These are phyloP conservation scores for Penicillium goetzii DNA, from an alignment of 495 filamentous ascomycete species.

Conservation along the genomic window DNA sequence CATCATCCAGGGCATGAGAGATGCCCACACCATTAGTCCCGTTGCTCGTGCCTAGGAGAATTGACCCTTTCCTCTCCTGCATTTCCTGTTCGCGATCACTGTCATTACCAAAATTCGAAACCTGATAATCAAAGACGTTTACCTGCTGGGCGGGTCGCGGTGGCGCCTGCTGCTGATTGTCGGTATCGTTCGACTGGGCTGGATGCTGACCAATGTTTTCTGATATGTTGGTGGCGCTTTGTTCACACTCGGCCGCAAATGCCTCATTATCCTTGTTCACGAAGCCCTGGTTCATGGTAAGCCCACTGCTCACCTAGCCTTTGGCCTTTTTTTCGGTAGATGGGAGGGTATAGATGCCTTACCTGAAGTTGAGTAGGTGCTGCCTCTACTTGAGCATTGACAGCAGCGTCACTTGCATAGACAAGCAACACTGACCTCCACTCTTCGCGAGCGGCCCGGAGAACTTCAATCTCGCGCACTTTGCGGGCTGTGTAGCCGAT, in stretches of 20 bases:
- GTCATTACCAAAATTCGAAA: slow-evolving; percentile 42
- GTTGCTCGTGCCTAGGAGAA: slow-evolving; percentile 29
- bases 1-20: slow-evolving; percentile 14
- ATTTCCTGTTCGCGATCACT: slow-evolving; percentile 40
- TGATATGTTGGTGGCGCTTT: slow-evolving; percentile 20
- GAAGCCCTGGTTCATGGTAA: slow-evolving; percentile 43
- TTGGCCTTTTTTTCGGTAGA: neutral
- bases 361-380: slow-evolving; percentile 48
- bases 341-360: slow-evolving; percentile 10
- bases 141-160: slow-evolving; percentile 28
- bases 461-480: slow-evolving; percentile 54
- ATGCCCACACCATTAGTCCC: neutral
- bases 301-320: neutral
- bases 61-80: slow-evolving; percentile 37
- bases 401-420: slow-evolving; percentile 54
- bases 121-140: slow-evolving; percentile 51
- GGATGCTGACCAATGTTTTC: neutral
- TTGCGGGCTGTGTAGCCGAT: slow-evolving; percentile 51
- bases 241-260: slow-evolving; percentile 48
- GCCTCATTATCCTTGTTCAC: slow-evolving; percentile 51
- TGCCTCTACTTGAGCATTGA: slow-evolving; percentile 36
- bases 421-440: slow-evolving; percentile 51
- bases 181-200: neutral
- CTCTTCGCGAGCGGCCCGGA: slow-evolving; percentile 56
- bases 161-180: slow-evolving; percentile 12